Conservation (phyloP, 148 eudicot genomes). For the Chenopodium formosanum region DNA sequence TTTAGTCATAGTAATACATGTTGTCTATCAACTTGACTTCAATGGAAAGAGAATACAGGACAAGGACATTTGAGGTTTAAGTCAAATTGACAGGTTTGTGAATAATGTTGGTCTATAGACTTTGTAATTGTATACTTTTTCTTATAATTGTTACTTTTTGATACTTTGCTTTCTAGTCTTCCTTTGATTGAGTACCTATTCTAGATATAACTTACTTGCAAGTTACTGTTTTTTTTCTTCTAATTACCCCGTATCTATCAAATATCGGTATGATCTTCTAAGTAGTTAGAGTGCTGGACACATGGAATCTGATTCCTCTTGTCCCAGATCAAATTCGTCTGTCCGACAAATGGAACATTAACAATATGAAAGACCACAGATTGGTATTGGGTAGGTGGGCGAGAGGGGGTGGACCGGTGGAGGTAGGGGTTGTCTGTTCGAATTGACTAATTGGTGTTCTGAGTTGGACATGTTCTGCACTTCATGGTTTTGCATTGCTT, state of each 20-base stretch:
- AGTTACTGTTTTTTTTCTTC: slow-evolving; percentile 19
- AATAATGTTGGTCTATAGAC: not conserved
- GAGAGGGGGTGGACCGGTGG: not conserved
- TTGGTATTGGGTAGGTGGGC: not conserved
- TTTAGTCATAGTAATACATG: not conserved
- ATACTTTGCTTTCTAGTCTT: slow-evolving; percentile 27
- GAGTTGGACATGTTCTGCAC: not conserved
- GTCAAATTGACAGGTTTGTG: slow-evolving; percentile 20
- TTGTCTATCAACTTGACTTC: slow-evolving; percentile 4
- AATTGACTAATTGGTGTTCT: not conserved
- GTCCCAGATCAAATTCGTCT: not conserved
- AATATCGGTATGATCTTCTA: slow-evolving; percentile 12
- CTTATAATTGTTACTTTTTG: not conserved
- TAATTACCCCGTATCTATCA: not conserved
- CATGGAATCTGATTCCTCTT: slow-evolving; percentile 23
- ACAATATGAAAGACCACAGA: not conserved
- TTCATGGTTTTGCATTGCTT: not conserved
- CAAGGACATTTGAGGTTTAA: not conserved
- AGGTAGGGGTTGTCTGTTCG: not conserved
- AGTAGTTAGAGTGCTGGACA: slow-evolving; percentile 14
- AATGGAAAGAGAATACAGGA: slow-evolving; percentile 6
- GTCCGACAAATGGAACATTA: not conserved
- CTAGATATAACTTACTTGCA: slow-evolving; percentile 22
- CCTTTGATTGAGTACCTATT: slow-evolving; percentile 20
- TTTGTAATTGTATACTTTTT: slow-evolving; percentile 4